Conservation (phyloP, 768 basidiomycete species). For the Xerocomellus chrysenteron region DNA sequence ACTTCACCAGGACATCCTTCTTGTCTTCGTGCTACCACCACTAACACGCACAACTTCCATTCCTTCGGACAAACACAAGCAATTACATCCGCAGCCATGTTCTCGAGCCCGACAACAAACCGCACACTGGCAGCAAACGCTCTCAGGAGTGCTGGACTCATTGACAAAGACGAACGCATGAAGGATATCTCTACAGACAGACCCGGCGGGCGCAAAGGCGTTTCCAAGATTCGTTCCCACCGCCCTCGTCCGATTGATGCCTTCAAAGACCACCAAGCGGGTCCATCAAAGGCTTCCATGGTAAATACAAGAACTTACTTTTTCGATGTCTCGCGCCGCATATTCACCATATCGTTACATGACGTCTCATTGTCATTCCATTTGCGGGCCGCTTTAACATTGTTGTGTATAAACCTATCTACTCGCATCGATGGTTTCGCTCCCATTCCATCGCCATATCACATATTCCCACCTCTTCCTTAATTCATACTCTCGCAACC, state of each 20-base stretch:
- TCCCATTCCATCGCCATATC: conserved; percentile 13
- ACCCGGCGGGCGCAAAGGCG: conserved; percentile 71
- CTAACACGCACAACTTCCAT: neutral
- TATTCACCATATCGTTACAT: conserved; percentile 31
- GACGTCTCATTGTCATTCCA: conserved; percentile 15
- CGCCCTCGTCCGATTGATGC: conserved; percentile 60
- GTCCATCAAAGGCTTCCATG: conserved; percentile 51
- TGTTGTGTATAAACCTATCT: conserved; percentile 20
- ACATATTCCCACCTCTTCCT: conserved; percentile 1
- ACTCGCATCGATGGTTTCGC: conserved; percentile 11
- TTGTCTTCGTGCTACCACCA: conserved; percentile 15
- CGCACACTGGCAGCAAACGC: conserved; percentile 60
- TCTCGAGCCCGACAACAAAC: conserved; percentile 59
- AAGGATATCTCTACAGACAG: conserved; percentile 61
- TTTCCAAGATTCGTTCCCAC: conserved; percentile 60
- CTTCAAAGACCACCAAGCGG: conserved; percentile 48
- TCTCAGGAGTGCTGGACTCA: conserved; percentile 69
- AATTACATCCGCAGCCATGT: conserved; percentile 37
- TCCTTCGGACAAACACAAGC: neutral
- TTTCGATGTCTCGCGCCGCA: conserved; percentile 22
- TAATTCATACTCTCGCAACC: conserved; percentile 11
- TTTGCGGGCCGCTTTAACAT: conserved; percentile 12
- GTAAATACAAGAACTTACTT: conserved; percentile 60
- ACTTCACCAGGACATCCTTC: conserved; percentile 6
- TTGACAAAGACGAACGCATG: conserved; percentile 76